Evolutionary conservation across 2,329 filamentous ascomycete genomes (phyloP).

Genomic region (Chaetomium sp.): DNA sequence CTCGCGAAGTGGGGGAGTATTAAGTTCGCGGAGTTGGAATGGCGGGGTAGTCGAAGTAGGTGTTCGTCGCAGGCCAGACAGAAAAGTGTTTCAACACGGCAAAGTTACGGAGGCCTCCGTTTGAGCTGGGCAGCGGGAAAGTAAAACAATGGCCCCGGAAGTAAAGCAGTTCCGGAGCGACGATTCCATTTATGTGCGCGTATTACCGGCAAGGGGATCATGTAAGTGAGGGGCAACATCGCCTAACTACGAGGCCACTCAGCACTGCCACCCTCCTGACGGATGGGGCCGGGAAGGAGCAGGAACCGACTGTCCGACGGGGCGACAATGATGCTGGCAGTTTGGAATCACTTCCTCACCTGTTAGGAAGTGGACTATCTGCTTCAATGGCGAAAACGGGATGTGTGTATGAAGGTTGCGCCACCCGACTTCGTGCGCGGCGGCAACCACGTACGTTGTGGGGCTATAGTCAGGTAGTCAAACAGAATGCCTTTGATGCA

Average conservation of each 20-base stretch:
- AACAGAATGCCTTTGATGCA: background rate
- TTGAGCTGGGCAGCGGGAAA: background rate
- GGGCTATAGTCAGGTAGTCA: background rate
- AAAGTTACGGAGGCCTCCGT: conserved; percentile 12
- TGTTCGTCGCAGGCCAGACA: conserved; percentile 15
- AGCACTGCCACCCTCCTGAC: conserved; percentile 11
- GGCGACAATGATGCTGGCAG: background rate
- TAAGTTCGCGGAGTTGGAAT: background rate
- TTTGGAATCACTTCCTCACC: background rate
- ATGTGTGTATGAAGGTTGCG: background rate
- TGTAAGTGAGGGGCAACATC: conserved; percentile 1
- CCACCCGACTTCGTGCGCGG: background rate
- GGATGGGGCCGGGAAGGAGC: background rate
- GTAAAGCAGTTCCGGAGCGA: background rate
- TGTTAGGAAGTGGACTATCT: background rate
- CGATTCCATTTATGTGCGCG: background rate
- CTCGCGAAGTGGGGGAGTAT: conserved; percentile 13
- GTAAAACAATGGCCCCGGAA: background rate
- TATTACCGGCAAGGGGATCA: background rate
- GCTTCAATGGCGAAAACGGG: background rate
- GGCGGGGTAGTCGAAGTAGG: conserved; percentile 7
- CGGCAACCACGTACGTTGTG: background rate
- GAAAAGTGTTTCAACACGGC: conserved; percentile 23
- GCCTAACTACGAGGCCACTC: background rate
- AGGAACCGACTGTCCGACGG: background rate